phyloP scores from a whole-genome alignment of 1,284 basidiomycete species.

The Fistulinella cinereoalba region DNA sequence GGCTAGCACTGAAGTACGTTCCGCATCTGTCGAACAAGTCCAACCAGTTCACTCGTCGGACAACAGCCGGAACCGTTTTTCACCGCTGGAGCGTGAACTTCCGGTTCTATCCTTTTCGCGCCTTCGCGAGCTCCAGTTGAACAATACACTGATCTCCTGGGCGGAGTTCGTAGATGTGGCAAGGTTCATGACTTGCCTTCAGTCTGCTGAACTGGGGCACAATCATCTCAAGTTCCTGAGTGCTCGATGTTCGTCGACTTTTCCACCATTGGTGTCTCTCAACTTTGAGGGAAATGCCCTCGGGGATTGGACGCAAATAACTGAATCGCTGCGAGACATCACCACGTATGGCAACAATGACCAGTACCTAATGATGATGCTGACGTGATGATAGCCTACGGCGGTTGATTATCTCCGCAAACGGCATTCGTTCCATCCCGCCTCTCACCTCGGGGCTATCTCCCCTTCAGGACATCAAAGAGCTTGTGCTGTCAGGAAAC shows the following conservation, averaged over 20 bases:
- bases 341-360: constrained; percentile 43
- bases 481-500: constrained; percentile 69
- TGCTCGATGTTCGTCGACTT: constrained; percentile 11
- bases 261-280: constrained; percentile 48
- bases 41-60: constrained; percentile 14
- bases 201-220: constrained; percentile 72
- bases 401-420: constrained; percentile 69
- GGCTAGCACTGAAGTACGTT: constrained; percentile 76
- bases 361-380: constrained; percentile 2
- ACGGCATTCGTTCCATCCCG: constrained; percentile 53
- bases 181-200: constrained; percentile 58
- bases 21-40: constrained; percentile 3
- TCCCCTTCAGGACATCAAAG: constrained; percentile 40
- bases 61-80: constrained; percentile 61
- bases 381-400: constrained; percentile 26
- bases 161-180: constrained; percentile 56
- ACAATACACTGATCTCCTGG: constrained; percentile 72
- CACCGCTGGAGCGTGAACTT: constrained; percentile 30
- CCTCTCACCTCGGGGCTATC: constrained; percentile 31
- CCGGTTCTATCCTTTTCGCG: constrained; percentile 48
- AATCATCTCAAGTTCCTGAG: constrained; percentile 56
- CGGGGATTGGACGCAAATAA: constrained; percentile 56
- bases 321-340: constrained; percentile 46
- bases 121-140: constrained; percentile 74
- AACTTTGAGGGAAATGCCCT: constrained; percentile 78